These are phyloP conservation scores for Parathielavia appendiculata DNA, from an alignment of 495 filamentous ascomycete genomes.

Conservation along the genomic window DNA sequence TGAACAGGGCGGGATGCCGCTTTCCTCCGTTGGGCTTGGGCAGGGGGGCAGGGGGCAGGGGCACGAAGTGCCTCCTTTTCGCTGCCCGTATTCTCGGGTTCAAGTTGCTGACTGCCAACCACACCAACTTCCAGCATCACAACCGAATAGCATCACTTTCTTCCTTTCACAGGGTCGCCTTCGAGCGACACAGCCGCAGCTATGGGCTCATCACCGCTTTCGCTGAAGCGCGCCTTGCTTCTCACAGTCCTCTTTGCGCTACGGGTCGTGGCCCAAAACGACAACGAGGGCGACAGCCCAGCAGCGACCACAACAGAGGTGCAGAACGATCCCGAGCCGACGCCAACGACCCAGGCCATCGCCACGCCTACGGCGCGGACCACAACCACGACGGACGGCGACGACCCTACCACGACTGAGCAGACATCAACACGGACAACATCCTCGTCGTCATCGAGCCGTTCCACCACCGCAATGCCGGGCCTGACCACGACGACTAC, in stretches of 20 bases:
- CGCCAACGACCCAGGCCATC: not conserved
- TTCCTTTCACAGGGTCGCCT: not conserved
- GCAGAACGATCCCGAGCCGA: not conserved
- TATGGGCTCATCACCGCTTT: constrained; percentile 29
- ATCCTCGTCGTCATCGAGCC: not conserved
- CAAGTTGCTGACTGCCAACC: not conserved
- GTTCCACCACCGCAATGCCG: not conserved
- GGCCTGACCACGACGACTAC: not conserved
- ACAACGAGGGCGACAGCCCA: constrained; percentile 10
- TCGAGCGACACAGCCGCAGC: constrained; percentile 3
- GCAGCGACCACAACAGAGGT: constrained; percentile 8
- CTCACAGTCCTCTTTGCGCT: constrained; percentile 31
- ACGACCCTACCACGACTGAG: not conserved
- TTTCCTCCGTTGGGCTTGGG: constrained; percentile 7
- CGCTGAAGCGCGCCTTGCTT: constrained; percentile 36
- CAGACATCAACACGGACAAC: not conserved
- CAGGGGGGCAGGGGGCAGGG: not conserved
- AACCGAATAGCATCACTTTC: not conserved
- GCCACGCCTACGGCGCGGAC: not conserved
- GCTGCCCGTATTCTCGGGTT: not conserved
- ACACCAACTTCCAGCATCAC: not conserved
- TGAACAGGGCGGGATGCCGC: constrained; percentile 17
- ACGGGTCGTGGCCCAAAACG: constrained; percentile 34
- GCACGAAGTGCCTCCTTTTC: constrained; percentile 1
- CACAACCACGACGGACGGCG: constrained; percentile 1